Base-by-base conservation (phyloP, 129 eudicot species). In the Glebionis coronaria region DNA sequence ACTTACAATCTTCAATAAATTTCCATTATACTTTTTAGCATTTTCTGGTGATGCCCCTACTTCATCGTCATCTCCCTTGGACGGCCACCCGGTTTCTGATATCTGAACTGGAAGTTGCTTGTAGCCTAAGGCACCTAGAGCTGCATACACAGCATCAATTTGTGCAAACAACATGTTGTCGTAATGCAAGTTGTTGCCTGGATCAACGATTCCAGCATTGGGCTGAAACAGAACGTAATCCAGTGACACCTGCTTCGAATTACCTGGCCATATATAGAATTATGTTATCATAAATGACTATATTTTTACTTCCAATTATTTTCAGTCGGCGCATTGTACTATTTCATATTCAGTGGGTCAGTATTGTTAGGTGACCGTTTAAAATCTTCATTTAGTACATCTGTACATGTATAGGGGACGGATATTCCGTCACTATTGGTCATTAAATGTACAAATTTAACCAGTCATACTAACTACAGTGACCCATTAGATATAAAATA, bases 81-180 rank as follows among this genome's bases (percentile, higher is more conserved):
- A 84, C 46, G 99, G 99, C 99, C 97, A 94, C 3, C 99, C 99
- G 3, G 97, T 89, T 72, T 94, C 99, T 35, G 97, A 94, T 56
- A 94, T 75, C 80, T 86, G 88, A 20, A 89, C 73, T 10, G 73
- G 77, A 12, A 94, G 82, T 12, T 78, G 82, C 73, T 81, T 81
- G 73, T 67, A 79, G 5, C 87, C 97, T 11, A 79, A 44, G 20
- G 79, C 56, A n/a, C 76, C 83, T 13, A 88, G 63, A 11, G 97
- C 95, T 0, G 88, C 70, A 16, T 89, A 80, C 1, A 84, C 93
- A 0, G 97, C 97, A 40, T 89, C 99, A 20, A 94, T 83, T 56
- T 86, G 95, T 5, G 99, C 99, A 67, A 78, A 79, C 55, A 94
- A 42, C 99, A 94, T 94, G 82, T 86, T 86, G 25, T 89, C 97